Evolutionary conservation across 78 protist species (phyloP).

Genomic region (Monocercomonoides exilis): DNA sequence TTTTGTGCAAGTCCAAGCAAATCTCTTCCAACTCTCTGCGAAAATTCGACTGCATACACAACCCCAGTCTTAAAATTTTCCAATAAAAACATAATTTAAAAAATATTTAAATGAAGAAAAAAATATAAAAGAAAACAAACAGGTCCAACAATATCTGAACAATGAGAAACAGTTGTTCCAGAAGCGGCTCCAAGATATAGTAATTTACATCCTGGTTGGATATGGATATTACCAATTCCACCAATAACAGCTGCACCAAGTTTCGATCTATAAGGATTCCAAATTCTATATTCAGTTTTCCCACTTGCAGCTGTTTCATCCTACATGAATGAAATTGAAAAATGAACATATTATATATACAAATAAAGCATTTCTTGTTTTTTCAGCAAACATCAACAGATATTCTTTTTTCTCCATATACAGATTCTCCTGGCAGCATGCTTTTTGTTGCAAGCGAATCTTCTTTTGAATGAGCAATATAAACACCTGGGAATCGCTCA

Average conservation of each 20-base stretch:
- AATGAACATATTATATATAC: background rate
- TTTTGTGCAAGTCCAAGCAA: slow-evolving; percentile 93
- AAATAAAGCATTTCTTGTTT: too few relatives aligned
- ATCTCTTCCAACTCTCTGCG: slow-evolving; percentile 96
- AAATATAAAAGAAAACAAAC: slow-evolving; percentile 21
- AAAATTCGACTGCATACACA: slow-evolving; percentile 99
- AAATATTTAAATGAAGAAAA: background rate
- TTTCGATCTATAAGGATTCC: slow-evolving; percentile 99
- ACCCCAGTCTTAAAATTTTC: slow-evolving; percentile 60
- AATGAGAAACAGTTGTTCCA: slow-evolving; percentile 99
- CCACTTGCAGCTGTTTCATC: slow-evolving; percentile 33
- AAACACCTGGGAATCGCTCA: slow-evolving; percentile 85
- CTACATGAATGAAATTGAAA: background rate
- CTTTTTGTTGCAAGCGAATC: slow-evolving; percentile 79
- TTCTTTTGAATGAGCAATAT: slow-evolving; percentile 79
- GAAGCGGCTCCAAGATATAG: slow-evolving; percentile 99
- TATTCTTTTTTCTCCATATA: slow-evolving; percentile 97
- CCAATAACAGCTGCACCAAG: slow-evolving; percentile 93
- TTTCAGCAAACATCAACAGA: slow-evolving; percentile 60
- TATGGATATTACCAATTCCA: slow-evolving; percentile 85
- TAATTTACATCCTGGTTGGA: slow-evolving; percentile 94
- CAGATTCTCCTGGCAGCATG: slow-evolving; percentile 90
- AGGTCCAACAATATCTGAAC: slow-evolving; percentile 96
- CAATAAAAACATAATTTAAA: background rate
- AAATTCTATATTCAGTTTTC: slow-evolving; percentile 97